Evolutionary conservation across 2,329 filamentous ascomycete genomes (phyloP).

Genomic region (Byssoonygena ceratinophila): DNA sequence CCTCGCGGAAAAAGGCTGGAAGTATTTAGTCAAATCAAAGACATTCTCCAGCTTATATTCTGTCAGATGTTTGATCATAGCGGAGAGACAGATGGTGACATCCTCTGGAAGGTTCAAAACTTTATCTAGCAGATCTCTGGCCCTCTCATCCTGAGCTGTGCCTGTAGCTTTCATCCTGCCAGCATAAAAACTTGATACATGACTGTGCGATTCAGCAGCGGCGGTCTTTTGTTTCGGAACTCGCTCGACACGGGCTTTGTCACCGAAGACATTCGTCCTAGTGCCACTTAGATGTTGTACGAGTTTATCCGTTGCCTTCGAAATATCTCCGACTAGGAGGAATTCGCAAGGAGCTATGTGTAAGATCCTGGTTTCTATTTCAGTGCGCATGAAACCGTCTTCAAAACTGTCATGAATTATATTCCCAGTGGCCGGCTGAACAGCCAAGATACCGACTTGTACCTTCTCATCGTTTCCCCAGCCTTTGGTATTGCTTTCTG

Average conservation of each 20-base stretch:
- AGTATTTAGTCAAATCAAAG: slow-evolving; percentile 92
- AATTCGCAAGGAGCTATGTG: slow-evolving; percentile 96
- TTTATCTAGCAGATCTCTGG: slow-evolving; percentile 65
- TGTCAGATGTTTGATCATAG: slow-evolving; percentile 86
- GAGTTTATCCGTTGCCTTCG: slow-evolving; percentile 83
- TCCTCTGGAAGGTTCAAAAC: slow-evolving; percentile 74
- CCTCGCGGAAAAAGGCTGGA: slow-evolving; percentile 84
- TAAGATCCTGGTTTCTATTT: slow-evolving; percentile 87
- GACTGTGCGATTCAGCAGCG: slow-evolving; percentile 72
- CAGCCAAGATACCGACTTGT: slow-evolving; percentile 79
- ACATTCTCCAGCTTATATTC: slow-evolving; percentile 93
- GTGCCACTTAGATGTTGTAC: slow-evolving; percentile 80
- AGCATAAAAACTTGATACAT: slow-evolving; percentile 88
- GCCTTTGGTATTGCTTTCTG: slow-evolving; percentile 68
- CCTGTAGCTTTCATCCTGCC: slow-evolving; percentile 60
- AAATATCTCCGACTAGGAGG: slow-evolving; percentile 80
- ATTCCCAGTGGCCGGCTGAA: slow-evolving; percentile 90
- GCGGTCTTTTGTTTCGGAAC: slow-evolving; percentile 67
- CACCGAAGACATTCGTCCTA: slow-evolving; percentile 84
- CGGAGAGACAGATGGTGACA: slow-evolving; percentile 83
- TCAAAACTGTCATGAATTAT: slow-evolving; percentile 94
- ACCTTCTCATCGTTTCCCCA: slow-evolving; percentile 87
- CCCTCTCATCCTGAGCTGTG: slow-evolving; percentile 44
- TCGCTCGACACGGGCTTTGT: slow-evolving; percentile 75
- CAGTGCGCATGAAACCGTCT: slow-evolving; percentile 92